These are phyloP conservation scores for Starmera pachycereana DNA, from an alignment of 805 yeast genomes.

Conservation along the genomic window DNA sequence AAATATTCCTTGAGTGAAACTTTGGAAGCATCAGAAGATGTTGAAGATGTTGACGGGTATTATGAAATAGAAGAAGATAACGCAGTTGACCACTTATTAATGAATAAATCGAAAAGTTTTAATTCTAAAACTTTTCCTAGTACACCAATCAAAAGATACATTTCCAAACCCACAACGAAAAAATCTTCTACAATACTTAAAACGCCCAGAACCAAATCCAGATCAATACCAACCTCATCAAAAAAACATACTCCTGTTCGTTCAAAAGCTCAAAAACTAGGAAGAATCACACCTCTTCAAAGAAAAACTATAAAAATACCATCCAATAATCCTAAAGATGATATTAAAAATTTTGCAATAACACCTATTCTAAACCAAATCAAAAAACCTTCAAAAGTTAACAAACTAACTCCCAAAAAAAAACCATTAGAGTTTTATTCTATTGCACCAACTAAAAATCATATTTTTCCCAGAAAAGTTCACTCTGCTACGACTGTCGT, in stretches of 20 bases:
- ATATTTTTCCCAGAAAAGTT: conserved; percentile 6
- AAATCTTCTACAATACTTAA: too few relatives aligned
- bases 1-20: background rate
- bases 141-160: background rate
- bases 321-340: too few relatives aligned
- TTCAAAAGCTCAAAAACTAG: background rate
- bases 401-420: background rate
- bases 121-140: background rate
- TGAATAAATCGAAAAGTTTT: background rate
- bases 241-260: background rate
- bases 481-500: conserved; percentile 17
- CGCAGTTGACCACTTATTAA: background rate
- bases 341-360: background rate
- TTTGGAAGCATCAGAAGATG: background rate
- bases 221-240: background rate
- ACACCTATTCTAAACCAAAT: background rate
- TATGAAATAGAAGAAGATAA: background rate
- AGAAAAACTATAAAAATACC: too few relatives aligned
- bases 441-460: conserved; percentile 2
- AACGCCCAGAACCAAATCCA: background rate
- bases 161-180: background rate
- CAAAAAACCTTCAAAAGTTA: background rate
- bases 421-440: background rate
- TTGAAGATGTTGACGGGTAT: conserved; percentile 1
- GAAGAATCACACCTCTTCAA: background rate